Evolutionary conservation across 148 eudicot species (phyloP).

Genomic region (Arctostaphylos glauca): DNA sequence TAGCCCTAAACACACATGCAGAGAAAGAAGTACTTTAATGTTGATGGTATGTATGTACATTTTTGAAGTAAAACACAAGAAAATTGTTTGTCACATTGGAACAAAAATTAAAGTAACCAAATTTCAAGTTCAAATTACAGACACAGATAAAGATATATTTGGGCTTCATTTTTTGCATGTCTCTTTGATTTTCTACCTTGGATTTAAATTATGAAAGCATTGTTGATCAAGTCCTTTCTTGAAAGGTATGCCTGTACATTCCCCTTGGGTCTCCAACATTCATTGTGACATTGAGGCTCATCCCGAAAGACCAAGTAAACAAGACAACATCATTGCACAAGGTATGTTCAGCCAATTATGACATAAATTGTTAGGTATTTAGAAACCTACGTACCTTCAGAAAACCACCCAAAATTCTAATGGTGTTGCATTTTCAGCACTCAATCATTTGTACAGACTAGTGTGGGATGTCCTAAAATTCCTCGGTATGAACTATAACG

Average conservation of each 20-base stretch:
- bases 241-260: neutral
- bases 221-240: neutral
- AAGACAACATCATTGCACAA: neutral
- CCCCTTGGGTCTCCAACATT: neutral
- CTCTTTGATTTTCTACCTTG: neutral
- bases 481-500: neutral
- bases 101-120: neutral
- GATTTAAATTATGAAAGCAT: neutral
- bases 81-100: neutral
- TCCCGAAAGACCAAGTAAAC: neutral
- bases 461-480: conserved; percentile 8
- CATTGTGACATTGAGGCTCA: conserved; percentile 6
- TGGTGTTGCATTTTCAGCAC: neutral
- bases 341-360: neutral
- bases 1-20: neutral
- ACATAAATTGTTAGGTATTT: neutral
- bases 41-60: neutral
- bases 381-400: neutral
- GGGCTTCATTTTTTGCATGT: neutral
- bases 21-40: neutral
- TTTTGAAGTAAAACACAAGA: neutral
- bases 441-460: neutral
- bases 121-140: neutral
- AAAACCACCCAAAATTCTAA: neutral
- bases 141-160: neutral